Percentiles rank a stretch among this genome's conserved stretches.
Conservation (phyloP, 805 yeast species). For the Ogataea trehalophila region DNA sequence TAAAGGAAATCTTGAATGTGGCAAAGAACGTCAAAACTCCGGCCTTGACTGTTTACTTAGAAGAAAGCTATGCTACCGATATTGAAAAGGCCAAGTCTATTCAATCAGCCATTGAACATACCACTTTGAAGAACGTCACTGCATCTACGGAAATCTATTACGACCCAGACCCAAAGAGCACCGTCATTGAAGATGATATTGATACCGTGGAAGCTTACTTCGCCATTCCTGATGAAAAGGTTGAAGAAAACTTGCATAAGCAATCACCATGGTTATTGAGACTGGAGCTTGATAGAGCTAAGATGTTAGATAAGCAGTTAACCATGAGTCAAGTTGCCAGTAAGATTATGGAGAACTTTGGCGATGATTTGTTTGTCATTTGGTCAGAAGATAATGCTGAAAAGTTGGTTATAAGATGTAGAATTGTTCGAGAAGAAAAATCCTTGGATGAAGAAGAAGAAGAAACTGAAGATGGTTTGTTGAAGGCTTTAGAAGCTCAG, state of each 20-base stretch:
- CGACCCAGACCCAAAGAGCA: constrained; percentile 96
- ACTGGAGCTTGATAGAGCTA: constrained; percentile 95
- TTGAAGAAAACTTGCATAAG: constrained; percentile 86
- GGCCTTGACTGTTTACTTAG: constrained; percentile 90
- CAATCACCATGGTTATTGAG: constrained; percentile 98
- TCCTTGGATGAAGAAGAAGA: constrained; percentile 89
- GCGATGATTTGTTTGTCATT: constrained; percentile 91
- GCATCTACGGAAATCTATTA: constrained; percentile 96
- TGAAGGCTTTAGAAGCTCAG: constrained; percentile 90
- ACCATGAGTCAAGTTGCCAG: constrained; percentile 98
- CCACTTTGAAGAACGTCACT: constrained; percentile 89
- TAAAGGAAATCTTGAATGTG: constrained; percentile 95
- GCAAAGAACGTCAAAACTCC: constrained; percentile 99
- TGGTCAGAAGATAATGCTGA: constrained; percentile 99
- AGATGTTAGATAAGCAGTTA: constrained; percentile 96
- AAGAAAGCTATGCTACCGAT: constrained; percentile 74
- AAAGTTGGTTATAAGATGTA: constrained; percentile 92
- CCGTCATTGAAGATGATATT: constrained; percentile 94
- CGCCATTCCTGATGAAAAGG: constrained; percentile 96
- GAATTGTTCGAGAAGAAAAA: constrained; percentile 96
- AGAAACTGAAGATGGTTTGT: constrained; percentile 94
- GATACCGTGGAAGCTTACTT: constrained; percentile 97
- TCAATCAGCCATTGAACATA: constrained; percentile 96
- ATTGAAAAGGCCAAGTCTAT: constrained; percentile 92
- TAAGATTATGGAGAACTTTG: constrained; percentile 86